These are phyloP conservation scores for Paramarasmius palmivorus DNA, from an alignment of 1,284 basidiomycete genomes.

Conservation along the genomic window DNA sequence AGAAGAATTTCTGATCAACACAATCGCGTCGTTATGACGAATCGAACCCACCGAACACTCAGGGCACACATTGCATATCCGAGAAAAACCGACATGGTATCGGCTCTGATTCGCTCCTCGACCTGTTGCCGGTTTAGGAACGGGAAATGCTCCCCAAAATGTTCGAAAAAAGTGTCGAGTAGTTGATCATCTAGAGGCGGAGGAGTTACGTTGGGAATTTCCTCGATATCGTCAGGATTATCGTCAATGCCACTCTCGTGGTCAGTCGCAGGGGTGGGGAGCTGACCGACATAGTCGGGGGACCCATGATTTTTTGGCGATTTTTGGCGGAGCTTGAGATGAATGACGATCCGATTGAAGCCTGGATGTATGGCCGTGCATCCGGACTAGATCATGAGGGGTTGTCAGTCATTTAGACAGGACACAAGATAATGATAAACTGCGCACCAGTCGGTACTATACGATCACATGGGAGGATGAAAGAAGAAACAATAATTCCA, in stretches of 20 bases:
- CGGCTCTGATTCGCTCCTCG: conserved; percentile 7
- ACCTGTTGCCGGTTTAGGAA: conserved; percentile 1
- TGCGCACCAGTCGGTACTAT: conserved; percentile 7
- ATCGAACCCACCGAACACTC: conserved; percentile 2
- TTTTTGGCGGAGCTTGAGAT: background rate
- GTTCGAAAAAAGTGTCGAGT: conserved; percentile 4
- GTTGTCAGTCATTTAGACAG: background rate
- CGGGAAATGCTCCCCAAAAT: conserved; percentile 12
- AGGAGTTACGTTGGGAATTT: background rate
- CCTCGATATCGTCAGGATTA: background rate
- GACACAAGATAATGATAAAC: background rate
- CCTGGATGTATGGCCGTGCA: conserved; percentile 11
- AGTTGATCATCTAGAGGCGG: conserved; percentile 4
- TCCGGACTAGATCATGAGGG: background rate
- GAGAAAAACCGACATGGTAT: conserved; percentile 11
- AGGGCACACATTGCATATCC: conserved; percentile 7
- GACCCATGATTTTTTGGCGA: background rate
- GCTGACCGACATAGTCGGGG: background rate
- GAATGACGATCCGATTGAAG: conserved; percentile 13
- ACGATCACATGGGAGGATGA: background rate
- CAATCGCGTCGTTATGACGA: background rate
- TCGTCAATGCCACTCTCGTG: too few species aligned
- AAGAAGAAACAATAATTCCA: background rate
- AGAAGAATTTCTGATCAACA: background rate
- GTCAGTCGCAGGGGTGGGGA: background rate